Percentiles rank a stretch among this genome's conserved stretches.
Evolutionary conservation across 805 yeast species (phyloP).

Genomic region (Wickerhamiella kurtzmanii): DNA sequence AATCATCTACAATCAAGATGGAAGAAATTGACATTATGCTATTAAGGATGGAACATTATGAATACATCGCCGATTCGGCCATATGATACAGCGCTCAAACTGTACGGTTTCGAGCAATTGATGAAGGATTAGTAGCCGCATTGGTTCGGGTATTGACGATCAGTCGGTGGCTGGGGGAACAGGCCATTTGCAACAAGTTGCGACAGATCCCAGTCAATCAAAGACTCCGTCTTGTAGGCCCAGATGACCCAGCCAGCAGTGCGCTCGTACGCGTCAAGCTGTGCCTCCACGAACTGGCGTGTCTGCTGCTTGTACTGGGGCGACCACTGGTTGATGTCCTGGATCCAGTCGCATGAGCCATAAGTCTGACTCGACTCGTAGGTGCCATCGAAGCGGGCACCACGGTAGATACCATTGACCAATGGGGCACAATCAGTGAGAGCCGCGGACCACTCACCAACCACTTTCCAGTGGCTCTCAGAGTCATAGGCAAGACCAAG

Average conservation of each 20-base stretch:
- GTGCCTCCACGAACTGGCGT: slow-evolving; percentile 74
- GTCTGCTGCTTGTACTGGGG: slow-evolving; percentile 40
- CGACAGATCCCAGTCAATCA: slow-evolving; percentile 77
- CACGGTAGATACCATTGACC: slow-evolving; percentile 77
- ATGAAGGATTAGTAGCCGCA: slow-evolving; percentile 34
- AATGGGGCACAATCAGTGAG: slow-evolving; percentile 81
- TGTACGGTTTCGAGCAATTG: too few species aligned
- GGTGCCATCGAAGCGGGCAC: slow-evolving; percentile 67
- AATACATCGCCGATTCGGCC: too few species aligned
- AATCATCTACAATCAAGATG: too few species aligned
- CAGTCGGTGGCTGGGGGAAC: slow-evolving; percentile 69
- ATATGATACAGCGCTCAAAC: too few species aligned
- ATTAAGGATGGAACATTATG: too few species aligned
- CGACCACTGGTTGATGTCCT: slow-evolving; percentile 42
- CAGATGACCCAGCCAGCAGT: slow-evolving; percentile 81
- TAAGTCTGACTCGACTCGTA: slow-evolving; percentile 31
- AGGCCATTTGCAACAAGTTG: slow-evolving; percentile 42
- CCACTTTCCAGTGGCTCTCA: slow-evolving; percentile 60
- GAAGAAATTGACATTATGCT: too few species aligned
- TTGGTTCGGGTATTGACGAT: slow-evolving; percentile 58
- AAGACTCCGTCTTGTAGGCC: slow-evolving; percentile 80
- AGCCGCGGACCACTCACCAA: slow-evolving; percentile 89
- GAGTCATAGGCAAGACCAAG: slow-evolving; percentile 33
- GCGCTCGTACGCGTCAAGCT: slow-evolving; percentile 68
- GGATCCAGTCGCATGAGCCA: slow-evolving; percentile 49